Evolutionary conservation across 2,329 filamentous ascomycete species (phyloP), one percentile per base, ranked within the genome.

Genomic region (Keithomyces neogunnii): DNA sequence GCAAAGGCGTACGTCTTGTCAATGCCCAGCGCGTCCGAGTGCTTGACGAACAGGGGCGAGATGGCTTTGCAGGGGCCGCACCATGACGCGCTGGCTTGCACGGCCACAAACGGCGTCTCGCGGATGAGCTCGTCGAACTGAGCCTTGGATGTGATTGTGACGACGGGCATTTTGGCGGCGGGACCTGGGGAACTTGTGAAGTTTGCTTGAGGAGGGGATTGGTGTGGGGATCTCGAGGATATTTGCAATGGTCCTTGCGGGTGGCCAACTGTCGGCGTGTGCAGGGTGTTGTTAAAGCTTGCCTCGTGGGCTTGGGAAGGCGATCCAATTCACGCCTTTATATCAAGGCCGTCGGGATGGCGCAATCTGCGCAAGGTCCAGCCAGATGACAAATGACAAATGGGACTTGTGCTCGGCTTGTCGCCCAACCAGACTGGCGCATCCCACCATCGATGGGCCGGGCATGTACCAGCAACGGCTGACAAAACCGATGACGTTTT

Each of bases 51-150:
- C 53, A 76, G 59, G 55, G 80, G 80, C 28, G 77, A 75, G 61
- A 83, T 82, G 58, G 69, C 68, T 66, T 78, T 80, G 76, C 80
- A 83, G 31, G 80, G 80, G 39, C 72, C 73, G 66, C 80, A 83
- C 80, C 80, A 83, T 60, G 74, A 69, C 53, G 80, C 79, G 66
- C 71, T 76, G 67, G 82, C 81, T 63, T 83, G 78, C 56, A 78
- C 66, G 54, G 74, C 71, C 56, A 81, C 76, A 66, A 74, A 77
- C 45, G 70, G 73, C 46, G 69, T 77, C 8, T 63, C 64, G 13
- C 66, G 57, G 59, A 80, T 61, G 55, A 82, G 75, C 38, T 66
- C 59, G 54, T 77, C 63, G 59, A 81, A 78, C 57, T 80, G 69
- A 48, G 67, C 60, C 56, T 68, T 66, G 47, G 69, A 64, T 52